Conservation (phyloP, 768 basidiomycete genomes). For the Phlebiopsis flavidoalba region DNA sequence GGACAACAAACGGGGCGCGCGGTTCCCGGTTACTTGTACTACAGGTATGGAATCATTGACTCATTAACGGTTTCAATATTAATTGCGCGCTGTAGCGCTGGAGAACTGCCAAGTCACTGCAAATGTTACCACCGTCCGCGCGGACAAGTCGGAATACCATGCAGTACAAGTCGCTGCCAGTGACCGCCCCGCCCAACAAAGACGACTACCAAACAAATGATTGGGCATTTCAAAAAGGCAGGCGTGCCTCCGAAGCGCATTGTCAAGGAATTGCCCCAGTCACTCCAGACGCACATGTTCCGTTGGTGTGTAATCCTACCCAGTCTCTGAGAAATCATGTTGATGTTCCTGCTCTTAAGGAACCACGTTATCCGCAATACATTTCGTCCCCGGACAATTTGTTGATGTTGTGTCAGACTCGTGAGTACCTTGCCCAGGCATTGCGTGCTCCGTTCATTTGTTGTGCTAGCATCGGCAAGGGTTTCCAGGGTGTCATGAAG, state of each 20-base stretch:
- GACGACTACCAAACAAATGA: conserved; percentile 72
- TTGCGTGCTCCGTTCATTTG: background rate
- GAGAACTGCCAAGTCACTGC: conserved; percentile 89
- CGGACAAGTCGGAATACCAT: conserved; percentile 72
- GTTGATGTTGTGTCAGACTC: conserved; percentile 90
- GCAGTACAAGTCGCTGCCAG: conserved; percentile 92
- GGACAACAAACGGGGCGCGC: conserved; percentile 84
- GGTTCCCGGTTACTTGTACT: conserved; percentile 91
- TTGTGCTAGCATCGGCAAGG: conserved; percentile 80
- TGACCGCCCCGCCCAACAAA: conserved; percentile 60
- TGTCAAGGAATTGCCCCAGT: conserved; percentile 87
- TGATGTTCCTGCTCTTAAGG: conserved; percentile 38
- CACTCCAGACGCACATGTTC: conserved; percentile 83
- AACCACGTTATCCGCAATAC: conserved; percentile 82
- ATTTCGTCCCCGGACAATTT: conserved; percentile 96
- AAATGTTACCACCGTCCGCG: conserved; percentile 60
- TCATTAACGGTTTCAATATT: background rate
- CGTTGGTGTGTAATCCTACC: conserved; percentile 53
- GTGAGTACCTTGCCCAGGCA: conserved; percentile 42
- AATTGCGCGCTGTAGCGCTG: conserved; percentile 41
- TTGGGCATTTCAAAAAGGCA: conserved; percentile 86
- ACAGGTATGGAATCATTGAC: conserved; percentile 50
- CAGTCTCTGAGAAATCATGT: background rate
- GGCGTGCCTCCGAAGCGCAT: conserved; percentile 77
- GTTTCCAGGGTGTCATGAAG: conserved; percentile 97